Base-by-base conservation (phyloP, 2,329 filamentous ascomycete genomes). In the Claviceps sp. region DNA sequence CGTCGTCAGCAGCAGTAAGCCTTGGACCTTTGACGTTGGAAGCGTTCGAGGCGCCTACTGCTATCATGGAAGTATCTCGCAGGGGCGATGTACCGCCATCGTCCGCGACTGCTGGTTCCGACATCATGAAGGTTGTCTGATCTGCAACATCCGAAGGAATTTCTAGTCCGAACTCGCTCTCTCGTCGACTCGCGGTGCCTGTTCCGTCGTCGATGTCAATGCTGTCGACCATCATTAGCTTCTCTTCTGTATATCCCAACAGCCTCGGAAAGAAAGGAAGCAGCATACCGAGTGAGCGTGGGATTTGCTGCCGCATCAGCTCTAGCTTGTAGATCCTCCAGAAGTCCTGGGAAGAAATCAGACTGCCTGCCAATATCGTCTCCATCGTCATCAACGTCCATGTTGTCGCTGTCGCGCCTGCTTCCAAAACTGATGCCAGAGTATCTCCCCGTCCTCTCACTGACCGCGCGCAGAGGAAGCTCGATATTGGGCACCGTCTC, bases 401-500 rank as follows among this genome's bases (percentile, higher is more conserved):
- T 73, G 44, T 68, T 73, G 60, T 82, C 79, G 58, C 78, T 82
- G 61, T 75, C 69, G 23, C 74, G 68, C 50, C 72, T 64, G 53
- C 73, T 79, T 0, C 72, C 77, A 55, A 81, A 65, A 54, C 76
- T 80, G 2, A 72, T 75, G 51, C 80, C 64, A 11, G 76, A 77
- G 34, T 75, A 59, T 34, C 77, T 65, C 3, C 64, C 60, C 0
- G 70, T 69, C 46, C 70, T 55, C 53, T 80, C 75, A 50, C 66
- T 74, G 39, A 66, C 60, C 16, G 72, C 74, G 47, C 80, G 68
- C 29, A 80, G 70, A 7, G 79, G 75, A 47, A 82, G 60, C 64
- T 84, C 81, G 29, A 84, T 72, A 2, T 80, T 82, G 53, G 76
- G 73, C 42, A 74, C 63, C 0, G 80, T 83, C 54, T 73, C 72